phyloP scores from a whole-genome alignment of 352 stramenopile species.

The Pythium aristosporum region DNA sequence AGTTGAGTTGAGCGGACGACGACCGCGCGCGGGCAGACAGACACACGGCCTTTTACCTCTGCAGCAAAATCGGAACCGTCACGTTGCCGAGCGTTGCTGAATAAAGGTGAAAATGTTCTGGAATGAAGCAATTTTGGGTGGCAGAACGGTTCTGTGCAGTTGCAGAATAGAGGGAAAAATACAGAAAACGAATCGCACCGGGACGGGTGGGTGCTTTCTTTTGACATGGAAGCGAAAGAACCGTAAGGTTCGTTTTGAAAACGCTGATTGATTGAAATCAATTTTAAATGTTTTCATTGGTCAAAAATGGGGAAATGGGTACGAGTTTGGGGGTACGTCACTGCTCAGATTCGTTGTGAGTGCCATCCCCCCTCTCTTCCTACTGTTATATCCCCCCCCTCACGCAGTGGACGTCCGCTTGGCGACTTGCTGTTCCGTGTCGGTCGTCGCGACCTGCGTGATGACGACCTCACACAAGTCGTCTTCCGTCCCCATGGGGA shows the following conservation, averaged over 20 bases:
- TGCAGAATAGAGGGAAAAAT: slow-evolving; percentile 5
- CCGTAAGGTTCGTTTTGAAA: neutral
- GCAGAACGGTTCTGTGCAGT: slow-evolving; percentile 1
- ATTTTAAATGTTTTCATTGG: slow-evolving; percentile 9
- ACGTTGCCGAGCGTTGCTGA: slow-evolving; percentile 12
- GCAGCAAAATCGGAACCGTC: slow-evolving; percentile 1
- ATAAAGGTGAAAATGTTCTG: slow-evolving; percentile 9
- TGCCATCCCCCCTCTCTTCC: neutral
- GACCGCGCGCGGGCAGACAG: slow-evolving; percentile 8
- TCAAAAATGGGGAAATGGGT: slow-evolving; percentile 15
- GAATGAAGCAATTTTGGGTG: slow-evolving; percentile 2
- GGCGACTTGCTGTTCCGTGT: slow-evolving; percentile 24
- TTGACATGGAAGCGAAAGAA: neutral
- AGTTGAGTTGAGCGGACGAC: slow-evolving; percentile 1
- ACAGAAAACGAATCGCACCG: neutral
- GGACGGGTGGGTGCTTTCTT: neutral
- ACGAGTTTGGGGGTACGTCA: slow-evolving; percentile 9
- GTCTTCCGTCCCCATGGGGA: neutral
- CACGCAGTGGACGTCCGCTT: slow-evolving; percentile 22
- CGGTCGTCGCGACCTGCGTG: slow-evolving; percentile 12
- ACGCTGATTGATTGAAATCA: slow-evolving; percentile 9
- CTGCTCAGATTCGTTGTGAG: neutral
- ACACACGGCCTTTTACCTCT: neutral
- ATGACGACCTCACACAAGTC: slow-evolving; percentile 20
- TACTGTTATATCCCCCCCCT: neutral